phyloP scores from a whole-genome alignment of 352 stramenopile genomes.

The Pelagophyceae sp. region DNA sequence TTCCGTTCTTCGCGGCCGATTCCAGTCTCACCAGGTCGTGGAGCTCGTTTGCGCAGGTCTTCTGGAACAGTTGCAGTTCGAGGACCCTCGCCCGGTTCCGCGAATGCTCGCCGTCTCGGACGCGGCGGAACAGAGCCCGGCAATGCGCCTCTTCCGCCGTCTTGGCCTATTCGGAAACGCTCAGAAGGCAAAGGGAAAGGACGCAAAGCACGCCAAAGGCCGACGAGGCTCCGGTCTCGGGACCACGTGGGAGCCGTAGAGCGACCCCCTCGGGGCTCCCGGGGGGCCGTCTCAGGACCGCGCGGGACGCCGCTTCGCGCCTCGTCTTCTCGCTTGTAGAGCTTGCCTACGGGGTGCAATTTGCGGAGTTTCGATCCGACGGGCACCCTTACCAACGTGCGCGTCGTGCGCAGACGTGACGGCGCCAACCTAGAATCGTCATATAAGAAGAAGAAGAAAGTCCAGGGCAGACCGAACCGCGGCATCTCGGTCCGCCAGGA shows the following conservation, averaged over 20 bases:
- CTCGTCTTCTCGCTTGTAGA: not conserved
- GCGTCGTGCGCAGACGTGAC: not conserved
- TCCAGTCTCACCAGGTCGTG: not conserved
- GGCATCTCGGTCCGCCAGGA: slow-evolving; percentile 39
- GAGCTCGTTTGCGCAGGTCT: not conserved
- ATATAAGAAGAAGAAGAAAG: not conserved
- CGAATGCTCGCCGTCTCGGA: not conserved
- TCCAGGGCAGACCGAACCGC: not conserved
- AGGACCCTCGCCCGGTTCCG: not conserved
- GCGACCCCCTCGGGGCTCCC: no score
- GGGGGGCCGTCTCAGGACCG: no score
- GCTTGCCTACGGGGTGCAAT: no score
- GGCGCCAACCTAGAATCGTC: not conserved
- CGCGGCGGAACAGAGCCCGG: not conserved
- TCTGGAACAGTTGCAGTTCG: not conserved
- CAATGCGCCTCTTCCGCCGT: not conserved
- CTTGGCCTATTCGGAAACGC: no score
- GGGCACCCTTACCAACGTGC: no score
- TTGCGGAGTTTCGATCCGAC: no score
- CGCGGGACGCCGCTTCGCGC: no score
- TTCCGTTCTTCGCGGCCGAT: no score
- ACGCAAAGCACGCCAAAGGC: no score
- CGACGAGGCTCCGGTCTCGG: no score
- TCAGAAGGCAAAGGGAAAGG: no score
- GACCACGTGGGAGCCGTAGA: no score